phyloP scores from a whole-genome alignment of 2,329 filamentous ascomycete species.

The Penicillium italicum region DNA sequence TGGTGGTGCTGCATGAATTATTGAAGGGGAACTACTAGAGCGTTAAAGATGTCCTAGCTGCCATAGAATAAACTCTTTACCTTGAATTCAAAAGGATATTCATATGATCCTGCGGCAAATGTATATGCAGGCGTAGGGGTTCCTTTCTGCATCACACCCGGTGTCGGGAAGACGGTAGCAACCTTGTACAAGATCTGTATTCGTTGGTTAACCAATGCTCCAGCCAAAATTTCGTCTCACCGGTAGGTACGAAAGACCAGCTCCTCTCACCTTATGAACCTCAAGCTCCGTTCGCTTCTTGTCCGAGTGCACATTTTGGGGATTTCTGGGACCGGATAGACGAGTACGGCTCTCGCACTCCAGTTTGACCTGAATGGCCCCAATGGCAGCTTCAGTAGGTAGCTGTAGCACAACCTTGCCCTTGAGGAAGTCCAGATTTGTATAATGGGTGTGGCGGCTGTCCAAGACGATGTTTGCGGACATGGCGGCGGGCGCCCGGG shows the following conservation, averaged over 20 bases:
- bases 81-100: slow-evolving; percentile 51
- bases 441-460: slow-evolving; percentile 43
- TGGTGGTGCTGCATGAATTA: slow-evolving; percentile 46
- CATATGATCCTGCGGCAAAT: slow-evolving; percentile 45
- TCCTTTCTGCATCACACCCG: slow-evolving; percentile 39
- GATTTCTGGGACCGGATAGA: slow-evolving; percentile 40
- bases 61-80: slow-evolving; percentile 23
- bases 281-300: slow-evolving; percentile 49
- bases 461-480: slow-evolving; percentile 46
- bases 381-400: slow-evolving; percentile 42
- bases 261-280: slow-evolving; percentile 45
- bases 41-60: neutral
- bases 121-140: slow-evolving; percentile 41
- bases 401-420: slow-evolving; percentile 46
- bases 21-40: slow-evolving; percentile 47
- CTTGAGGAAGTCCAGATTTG: slow-evolving; percentile 48
- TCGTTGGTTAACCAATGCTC: slow-evolving; percentile 3
- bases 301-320: slow-evolving; percentile 43
- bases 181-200: slow-evolving; percentile 48
- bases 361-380: slow-evolving; percentile 47
- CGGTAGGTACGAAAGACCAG: neutral
- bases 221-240: neutral
- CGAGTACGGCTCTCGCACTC: slow-evolving; percentile 49
- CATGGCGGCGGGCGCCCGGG: slow-evolving; percentile 36
- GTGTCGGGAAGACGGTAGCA: slow-evolving; percentile 45